These are phyloP conservation scores for Fusarium haematococcum DNA, from an alignment of 2,329 filamentous ascomycete species.

Conservation along the genomic window DNA sequence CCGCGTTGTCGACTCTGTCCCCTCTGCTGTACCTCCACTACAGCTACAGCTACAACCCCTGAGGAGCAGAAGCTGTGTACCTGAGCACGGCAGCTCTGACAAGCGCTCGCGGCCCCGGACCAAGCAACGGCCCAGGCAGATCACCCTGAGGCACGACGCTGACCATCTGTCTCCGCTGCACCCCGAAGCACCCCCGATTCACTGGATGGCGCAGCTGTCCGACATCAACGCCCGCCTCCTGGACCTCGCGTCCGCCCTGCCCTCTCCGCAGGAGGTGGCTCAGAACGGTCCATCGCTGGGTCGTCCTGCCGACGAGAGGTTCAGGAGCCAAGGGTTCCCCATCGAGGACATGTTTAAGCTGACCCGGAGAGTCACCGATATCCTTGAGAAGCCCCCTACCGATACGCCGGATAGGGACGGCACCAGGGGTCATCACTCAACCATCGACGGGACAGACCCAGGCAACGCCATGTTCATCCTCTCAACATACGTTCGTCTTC, in stretches of 20 bases:
- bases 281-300: conserved; percentile 32
- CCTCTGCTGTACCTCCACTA: conserved; percentile 25
- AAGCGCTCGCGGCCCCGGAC: conserved; percentile 41
- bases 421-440: conserved; percentile 11
- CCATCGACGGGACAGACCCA: conserved; percentile 48
- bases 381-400: conserved; percentile 45
- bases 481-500: conserved; percentile 53
- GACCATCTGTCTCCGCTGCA: conserved; percentile 32
- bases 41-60: conserved; percentile 5
- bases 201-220: conserved; percentile 55
- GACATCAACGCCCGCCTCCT: conserved; percentile 53
- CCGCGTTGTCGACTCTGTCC: not conserved
- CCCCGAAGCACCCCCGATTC: conserved; percentile 39
- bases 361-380: conserved; percentile 52
- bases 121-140: conserved; percentile 48
- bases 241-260: conserved; percentile 51
- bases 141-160: conserved; percentile 45
- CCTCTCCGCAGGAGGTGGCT: conserved; percentile 41
- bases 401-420: conserved; percentile 10
- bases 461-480: conserved; percentile 54
- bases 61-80: conserved; percentile 34
- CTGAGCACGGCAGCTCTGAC: conserved; percentile 41
- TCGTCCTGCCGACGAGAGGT: conserved; percentile 39
- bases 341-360: conserved; percentile 57
- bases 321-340: conserved; percentile 49